A percentile compares a stretch with the other conserved stretches of the same genome.
These are phyloP conservation scores for Tricholoma terreum DNA, from an alignment of 768 basidiomycete genomes.

Conservation along the genomic window DNA sequence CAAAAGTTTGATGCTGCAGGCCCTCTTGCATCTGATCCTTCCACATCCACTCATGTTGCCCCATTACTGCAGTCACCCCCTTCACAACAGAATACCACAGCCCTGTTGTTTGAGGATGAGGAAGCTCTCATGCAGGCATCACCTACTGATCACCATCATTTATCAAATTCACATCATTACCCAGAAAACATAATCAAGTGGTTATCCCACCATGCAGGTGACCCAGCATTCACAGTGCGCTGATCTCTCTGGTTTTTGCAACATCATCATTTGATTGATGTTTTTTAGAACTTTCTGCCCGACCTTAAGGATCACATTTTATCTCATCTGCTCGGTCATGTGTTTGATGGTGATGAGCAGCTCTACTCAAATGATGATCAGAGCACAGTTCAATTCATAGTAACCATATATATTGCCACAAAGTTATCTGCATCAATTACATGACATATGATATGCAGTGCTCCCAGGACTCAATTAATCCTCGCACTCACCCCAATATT, in stretches of 20 bases:
- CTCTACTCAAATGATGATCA: conserved; percentile 13
- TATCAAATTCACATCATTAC: conserved; percentile 14
- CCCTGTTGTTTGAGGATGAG: too few species aligned
- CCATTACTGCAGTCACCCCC: too few species aligned
- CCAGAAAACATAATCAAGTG: not conserved
- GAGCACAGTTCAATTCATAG: conserved; percentile 16
- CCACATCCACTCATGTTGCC: too few species aligned
- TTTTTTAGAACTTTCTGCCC: conserved; percentile 20
- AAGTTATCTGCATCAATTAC: conserved; percentile 34
- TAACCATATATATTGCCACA: conserved; percentile 28
- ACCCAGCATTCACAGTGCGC: not conserved
- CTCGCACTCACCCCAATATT: conserved; percentile 27
- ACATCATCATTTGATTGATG: not conserved
- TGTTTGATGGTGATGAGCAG: conserved; percentile 14
- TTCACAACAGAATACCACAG: conserved; percentile 4
- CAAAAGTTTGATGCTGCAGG: not conserved
- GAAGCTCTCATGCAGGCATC: too few species aligned
- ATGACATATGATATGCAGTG: conserved; percentile 39
- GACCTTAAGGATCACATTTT: conserved; percentile 29
- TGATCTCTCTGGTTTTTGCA: not conserved
- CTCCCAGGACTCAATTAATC: conserved; percentile 36
- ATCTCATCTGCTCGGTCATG: conserved; percentile 16
- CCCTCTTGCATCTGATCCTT: too few species aligned
- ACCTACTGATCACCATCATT: conserved; percentile 18
- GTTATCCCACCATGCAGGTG: not conserved